Conservation (phyloP, 768 basidiomycete species). For the Serendipita indica region DNA sequence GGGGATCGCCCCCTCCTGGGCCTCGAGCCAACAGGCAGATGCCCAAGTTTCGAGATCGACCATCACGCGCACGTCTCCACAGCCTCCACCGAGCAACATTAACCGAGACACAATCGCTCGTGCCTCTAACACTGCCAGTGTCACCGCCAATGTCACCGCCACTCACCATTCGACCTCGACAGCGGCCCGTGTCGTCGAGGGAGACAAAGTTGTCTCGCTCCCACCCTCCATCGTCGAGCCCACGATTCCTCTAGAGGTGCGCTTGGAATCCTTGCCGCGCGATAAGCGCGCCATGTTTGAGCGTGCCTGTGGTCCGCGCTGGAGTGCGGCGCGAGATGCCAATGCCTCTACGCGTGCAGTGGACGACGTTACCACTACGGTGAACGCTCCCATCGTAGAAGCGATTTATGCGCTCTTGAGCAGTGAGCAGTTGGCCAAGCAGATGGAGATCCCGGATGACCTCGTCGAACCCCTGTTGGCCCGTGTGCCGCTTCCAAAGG, state of each 20-base stretch:
- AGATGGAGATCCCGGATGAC: slow-evolving; percentile 1
- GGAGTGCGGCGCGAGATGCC: background rate
- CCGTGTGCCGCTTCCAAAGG: background rate
- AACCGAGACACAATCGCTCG: no score
- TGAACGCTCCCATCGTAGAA: background rate
- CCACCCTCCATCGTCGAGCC: background rate
- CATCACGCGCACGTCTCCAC: no score
- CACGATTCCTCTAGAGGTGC: background rate
- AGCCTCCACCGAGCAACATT: no score
- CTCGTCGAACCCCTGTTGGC: slow-evolving; percentile 1
- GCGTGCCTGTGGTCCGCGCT: background rate
- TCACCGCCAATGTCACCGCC: background rate
- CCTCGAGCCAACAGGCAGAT: no score
- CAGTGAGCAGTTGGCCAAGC: background rate
- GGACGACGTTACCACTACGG: background rate
- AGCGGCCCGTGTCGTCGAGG: background rate
- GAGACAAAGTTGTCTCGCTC: background rate
- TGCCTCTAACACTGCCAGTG: no score
- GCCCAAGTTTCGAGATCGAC: no score
- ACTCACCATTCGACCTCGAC: background rate
- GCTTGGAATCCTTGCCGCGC: background rate
- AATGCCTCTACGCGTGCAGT: background rate
- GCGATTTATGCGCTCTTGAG: background rate
- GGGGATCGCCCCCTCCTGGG: no score
- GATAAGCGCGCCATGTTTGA: slow-evolving; percentile 2